These are phyloP conservation scores for Penicillium frequentans DNA, from an alignment of 2,329 filamentous ascomycete genomes.

Conservation along the genomic window DNA sequence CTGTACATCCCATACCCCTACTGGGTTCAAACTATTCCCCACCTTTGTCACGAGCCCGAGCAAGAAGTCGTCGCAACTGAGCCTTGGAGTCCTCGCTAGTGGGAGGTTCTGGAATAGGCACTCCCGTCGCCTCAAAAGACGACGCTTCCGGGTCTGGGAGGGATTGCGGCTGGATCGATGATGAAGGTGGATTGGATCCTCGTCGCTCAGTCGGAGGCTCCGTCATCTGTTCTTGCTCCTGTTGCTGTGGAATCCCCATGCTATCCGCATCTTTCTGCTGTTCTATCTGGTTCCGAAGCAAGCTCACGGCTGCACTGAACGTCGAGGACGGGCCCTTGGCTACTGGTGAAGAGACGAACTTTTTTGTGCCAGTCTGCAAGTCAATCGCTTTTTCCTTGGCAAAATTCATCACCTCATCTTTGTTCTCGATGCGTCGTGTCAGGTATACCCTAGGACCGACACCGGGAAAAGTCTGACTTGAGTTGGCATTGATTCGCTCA, in stretches of 20 bases:
- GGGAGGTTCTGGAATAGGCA: slow-evolving; percentile 6
- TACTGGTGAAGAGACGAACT: neutral
- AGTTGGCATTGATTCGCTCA: slow-evolving; percentile 61
- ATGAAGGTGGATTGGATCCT: slow-evolving; percentile 13
- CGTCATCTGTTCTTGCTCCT: neutral
- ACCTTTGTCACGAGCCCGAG: slow-evolving; percentile 18
- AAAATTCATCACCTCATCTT: slow-evolving; percentile 35
- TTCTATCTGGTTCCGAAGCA: slow-evolving; percentile 20
- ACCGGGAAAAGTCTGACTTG: slow-evolving; percentile 32
- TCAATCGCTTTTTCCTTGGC: slow-evolving; percentile 28
- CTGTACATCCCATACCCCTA: neutral
- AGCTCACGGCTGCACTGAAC: slow-evolving; percentile 17
- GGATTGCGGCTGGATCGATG: slow-evolving; percentile 13
- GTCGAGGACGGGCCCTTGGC: slow-evolving; percentile 9
- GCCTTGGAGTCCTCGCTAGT: slow-evolving; percentile 13
- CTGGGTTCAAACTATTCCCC: neutral
- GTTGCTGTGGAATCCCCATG: neutral
- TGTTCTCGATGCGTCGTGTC: slow-evolving; percentile 51
- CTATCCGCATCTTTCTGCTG: slow-evolving; percentile 14
- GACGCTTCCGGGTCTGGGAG: slow-evolving; percentile 19
- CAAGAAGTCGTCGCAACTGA: slow-evolving; percentile 24
- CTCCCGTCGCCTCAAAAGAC: slow-evolving; percentile 20
- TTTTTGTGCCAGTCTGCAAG: slow-evolving; percentile 16
- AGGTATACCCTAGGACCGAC: slow-evolving; percentile 59
- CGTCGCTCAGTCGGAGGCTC: slow-evolving; percentile 1